Conservation (phyloP, 768 basidiomycete species). For the Termitomyces sp. region DNA sequence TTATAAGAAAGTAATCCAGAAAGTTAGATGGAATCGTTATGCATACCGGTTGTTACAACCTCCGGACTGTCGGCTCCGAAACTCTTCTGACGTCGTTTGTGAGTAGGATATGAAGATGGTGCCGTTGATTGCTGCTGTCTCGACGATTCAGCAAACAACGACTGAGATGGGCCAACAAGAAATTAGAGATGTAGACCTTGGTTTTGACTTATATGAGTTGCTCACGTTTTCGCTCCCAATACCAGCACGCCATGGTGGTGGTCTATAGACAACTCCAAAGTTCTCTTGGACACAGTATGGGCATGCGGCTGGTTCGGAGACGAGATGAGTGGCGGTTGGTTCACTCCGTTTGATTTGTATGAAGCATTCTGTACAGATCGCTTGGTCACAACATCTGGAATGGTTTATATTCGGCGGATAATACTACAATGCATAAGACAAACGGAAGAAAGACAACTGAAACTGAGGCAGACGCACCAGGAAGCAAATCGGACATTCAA, state of each 20-base stretch:
- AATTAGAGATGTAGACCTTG: neutral
- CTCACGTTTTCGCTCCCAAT: slow-evolving; percentile 74
- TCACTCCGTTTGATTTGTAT: slow-evolving; percentile 98
- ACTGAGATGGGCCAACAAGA: slow-evolving; percentile 16
- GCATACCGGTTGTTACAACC: slow-evolving; percentile 85
- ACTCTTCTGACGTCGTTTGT: slow-evolving; percentile 83
- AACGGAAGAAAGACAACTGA: slow-evolving; percentile 26
- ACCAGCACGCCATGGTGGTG: slow-evolving; percentile 78
- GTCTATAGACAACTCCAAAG: slow-evolving; percentile 88
- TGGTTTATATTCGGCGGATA: slow-evolving; percentile 97
- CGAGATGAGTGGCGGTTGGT: slow-evolving; percentile 91
- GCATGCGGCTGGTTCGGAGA: slow-evolving; percentile 95
- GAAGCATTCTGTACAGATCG: slow-evolving; percentile 98
- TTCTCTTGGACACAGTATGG: slow-evolving; percentile 98
- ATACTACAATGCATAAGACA: slow-evolving; percentile 53
- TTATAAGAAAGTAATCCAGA: slow-evolving; percentile 8
- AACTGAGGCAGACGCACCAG: slow-evolving; percentile 53
- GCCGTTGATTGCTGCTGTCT: slow-evolving; percentile 42
- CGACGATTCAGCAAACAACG: slow-evolving; percentile 47
- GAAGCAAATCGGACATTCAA: slow-evolving; percentile 98
- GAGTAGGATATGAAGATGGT: slow-evolving; percentile 38
- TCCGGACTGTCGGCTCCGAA: slow-evolving; percentile 83
- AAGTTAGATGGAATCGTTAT: neutral
- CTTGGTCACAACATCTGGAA: slow-evolving; percentile 97
- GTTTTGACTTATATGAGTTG: slow-evolving; percentile 20